phyloP scores from a whole-genome alignment of 192 early-diverging fungal genomes.

The Dissophora globulifera region DNA sequence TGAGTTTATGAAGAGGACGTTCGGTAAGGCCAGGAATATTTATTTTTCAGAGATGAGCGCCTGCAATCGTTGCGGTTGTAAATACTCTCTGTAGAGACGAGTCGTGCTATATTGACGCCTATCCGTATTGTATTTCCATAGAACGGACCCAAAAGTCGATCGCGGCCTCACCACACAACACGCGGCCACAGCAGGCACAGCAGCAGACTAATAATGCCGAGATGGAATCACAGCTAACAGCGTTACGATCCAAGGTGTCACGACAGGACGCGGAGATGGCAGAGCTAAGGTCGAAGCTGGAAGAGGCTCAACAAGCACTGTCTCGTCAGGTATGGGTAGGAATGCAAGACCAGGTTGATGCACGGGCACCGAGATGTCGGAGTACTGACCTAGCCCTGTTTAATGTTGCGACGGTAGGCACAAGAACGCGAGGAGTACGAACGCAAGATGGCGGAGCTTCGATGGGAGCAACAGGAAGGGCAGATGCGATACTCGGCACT shows the following conservation, averaged over 20 bases:
- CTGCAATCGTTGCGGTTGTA: no score
- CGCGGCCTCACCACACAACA: conserved; percentile 20
- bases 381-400: background rate
- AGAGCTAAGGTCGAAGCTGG: conserved; percentile 29
- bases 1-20: conserved; percentile 84
- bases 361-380: no score
- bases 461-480: conserved; percentile 8
- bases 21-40: conserved; percentile 68
- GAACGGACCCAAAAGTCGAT: conserved; percentile 47
- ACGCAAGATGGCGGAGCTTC: conserved; percentile 1
- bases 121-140: conserved; percentile 34
- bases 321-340: conserved; percentile 11
- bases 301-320: conserved; percentile 6
- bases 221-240: conserved; percentile 39
- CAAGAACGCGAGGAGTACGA: conserved; percentile 27
- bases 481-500: conserved; percentile 54
- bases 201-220: conserved; percentile 17
- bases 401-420: conserved; percentile 17
- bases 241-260: conserved; percentile 35
- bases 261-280: conserved; percentile 22
- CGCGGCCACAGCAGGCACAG: background rate
- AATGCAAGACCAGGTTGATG: background rate
- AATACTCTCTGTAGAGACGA: no score
- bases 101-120: no score
- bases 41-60: conserved; percentile 31